Percentiles rank a stretch among this genome's conserved stretches.
phyloP scores from a whole-genome alignment of 2,329 filamentous ascomycete genomes.

The Aureobasidium musti region DNA sequence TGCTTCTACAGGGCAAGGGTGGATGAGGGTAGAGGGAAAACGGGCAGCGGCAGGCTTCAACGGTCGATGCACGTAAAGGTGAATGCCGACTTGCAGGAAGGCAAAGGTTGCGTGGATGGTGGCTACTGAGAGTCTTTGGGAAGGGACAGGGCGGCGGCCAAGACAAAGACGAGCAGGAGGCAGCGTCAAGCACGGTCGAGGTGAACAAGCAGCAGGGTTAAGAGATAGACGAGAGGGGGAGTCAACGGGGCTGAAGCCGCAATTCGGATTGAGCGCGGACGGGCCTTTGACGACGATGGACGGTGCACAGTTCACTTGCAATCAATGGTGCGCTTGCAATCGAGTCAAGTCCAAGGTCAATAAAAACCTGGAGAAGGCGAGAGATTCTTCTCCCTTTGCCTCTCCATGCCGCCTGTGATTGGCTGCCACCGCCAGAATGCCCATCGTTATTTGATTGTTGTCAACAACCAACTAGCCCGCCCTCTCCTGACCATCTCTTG shows the following conservation, averaged over 20 bases:
- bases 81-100: conserved; percentile 18
- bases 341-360: conserved; percentile 19
- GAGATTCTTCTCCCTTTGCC: conserved; percentile 6
- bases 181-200: conserved; percentile 10
- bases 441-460: conserved; percentile 23
- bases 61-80: conserved; percentile 19
- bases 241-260: background rate
- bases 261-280: conserved; percentile 4
- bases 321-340: conserved; percentile 9
- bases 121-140: background rate
- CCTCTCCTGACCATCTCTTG: conserved; percentile 10
- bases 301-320: conserved; percentile 18
- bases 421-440: conserved; percentile 1
- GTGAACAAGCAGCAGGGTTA: conserved; percentile 20
- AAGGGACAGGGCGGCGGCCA: conserved; percentile 14
- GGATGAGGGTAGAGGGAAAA: conserved; percentile 26
- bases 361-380: conserved; percentile 23
- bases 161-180: conserved; percentile 20
- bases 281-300: conserved; percentile 11
- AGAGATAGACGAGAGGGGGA: conserved; percentile 4
- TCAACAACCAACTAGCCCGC: conserved; percentile 22
- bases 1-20: conserved; percentile 1
- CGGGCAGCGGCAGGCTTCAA: conserved; percentile 26
- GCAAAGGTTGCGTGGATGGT: background rate
- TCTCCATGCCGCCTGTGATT: conserved; percentile 2